Base-by-base conservation (phyloP, 768 basidiomycete species). In the Tricholoma bakamatsutake region DNA sequence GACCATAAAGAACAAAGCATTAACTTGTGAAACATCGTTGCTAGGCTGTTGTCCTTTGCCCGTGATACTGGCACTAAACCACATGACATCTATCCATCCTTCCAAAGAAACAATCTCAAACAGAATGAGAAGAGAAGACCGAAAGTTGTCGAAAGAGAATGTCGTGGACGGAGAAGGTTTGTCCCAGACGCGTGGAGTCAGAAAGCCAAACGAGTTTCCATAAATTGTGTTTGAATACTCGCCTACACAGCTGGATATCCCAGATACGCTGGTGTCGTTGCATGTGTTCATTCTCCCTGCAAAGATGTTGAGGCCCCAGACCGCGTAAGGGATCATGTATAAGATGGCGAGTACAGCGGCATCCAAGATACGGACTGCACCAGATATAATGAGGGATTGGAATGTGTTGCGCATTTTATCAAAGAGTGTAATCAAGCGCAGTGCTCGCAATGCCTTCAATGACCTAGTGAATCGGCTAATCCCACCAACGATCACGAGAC, bases 61-160 rank as follows among this genome's bases (percentile, higher is more conserved):
- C 1, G 81, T 85, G 59, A 97, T 88, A 58, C 85, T 83, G 68
- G 89, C 89, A 1, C 87, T 87, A 24, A 86, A 79, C 35, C 71
- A 73, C 88, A 97, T 88, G 50, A 94, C 96, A 65, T 95, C 92
- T n/a, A 90, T 81, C 96, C 95, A 98, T 2, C 96, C 96, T 71
- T 96, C 94, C 49, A 97, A 73, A 0, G 94, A 96, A 21, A 98
- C 92, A 61, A 96, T 93, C 71, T 98, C 96, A 63, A 97, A 98
- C 1, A 98, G 79, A 64, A 98, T 97, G 52, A 98, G 79, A 39
- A 98, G 74, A 0, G 92, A 88, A 3, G 85, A 73, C 6, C 81
- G 77, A 71, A 98, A 98, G 12, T 76, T 83, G 70, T 98, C 96
- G 65, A 98, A 98, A 2, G 87, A 88, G 73, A 93, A 98, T 1